Evolutionary conservation across 164 flowering plant genomes (phyloP), one percentile per base, ranked within the genome.

Genomic region (Sedum album): DNA sequence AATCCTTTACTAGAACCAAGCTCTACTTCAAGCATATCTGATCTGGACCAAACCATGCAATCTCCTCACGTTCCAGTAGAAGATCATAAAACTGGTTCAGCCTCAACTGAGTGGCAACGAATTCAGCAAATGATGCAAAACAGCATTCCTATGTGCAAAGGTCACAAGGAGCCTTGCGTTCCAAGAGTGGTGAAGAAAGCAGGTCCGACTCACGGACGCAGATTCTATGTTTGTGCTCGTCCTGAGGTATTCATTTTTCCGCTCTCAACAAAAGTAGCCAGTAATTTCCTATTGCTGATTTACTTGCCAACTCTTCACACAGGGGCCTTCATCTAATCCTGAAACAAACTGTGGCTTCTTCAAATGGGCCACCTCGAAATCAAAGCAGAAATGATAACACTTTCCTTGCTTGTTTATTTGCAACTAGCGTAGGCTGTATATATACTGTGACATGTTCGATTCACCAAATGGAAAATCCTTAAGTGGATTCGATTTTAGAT

Each of bases 261-360:
- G 14, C 51, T 6, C 61, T 68, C 21, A 57, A 8, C 31, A n/a
- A 36, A 31, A 35, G 20, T 39, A 30, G 39, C 20, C 20, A 17
- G 26, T 44, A 1, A 8, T 60, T 53, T 28, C 28, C 31, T 10
- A 39, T 17, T 15, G 31, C 38, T 28, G 6, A 46, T 48, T 28
- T 33, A 31, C 20, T 1, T 1, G 11, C 25, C 2, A 9, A 23
- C 14, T 21, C 31, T 25, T 2, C 5, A 42, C 76, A 6, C 87
- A 93, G 98, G 98, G 98, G 66, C 98, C 98, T 68, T 68, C 93
- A 69, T 88, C 94, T 14, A 93, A 93, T 82, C 89, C 93, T 57
- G 96, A 91, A 78, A 83, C 98, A 42, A 86, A 86, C 70, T 93
- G 98, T 66, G 84, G 82, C 66, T 91, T 74, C 78, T 93, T 93